These are phyloP conservation scores for Cryphonectria japonica DNA, from an alignment of 2,329 filamentous ascomycete species.

Conservation along the genomic window DNA sequence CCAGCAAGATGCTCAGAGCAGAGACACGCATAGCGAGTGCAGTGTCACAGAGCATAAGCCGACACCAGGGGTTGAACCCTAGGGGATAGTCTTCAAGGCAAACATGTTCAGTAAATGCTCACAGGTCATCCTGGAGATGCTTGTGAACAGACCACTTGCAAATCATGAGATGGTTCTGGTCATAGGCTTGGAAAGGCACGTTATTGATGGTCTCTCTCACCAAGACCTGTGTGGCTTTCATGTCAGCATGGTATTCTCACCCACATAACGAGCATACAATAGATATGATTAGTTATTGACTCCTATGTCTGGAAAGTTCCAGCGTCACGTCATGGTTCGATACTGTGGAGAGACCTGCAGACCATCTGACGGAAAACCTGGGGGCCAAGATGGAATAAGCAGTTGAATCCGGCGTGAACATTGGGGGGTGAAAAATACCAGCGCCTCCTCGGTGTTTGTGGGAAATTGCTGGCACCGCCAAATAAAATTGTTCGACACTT, in stretches of 20 bases:
- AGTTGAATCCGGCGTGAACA: neutral
- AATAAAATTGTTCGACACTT: neutral
- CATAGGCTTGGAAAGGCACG: neutral
- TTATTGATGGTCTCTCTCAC: neutral
- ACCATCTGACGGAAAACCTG: neutral
- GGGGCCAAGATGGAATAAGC: neutral
- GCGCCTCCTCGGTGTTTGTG: too few species aligned
- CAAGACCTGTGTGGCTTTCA: neutral
- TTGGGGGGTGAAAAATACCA: too few species aligned
- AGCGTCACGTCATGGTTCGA: too few species aligned
- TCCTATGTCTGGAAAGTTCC: too few species aligned
- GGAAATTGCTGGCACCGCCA: neutral
- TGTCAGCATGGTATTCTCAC: neutral
- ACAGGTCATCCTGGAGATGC: neutral
- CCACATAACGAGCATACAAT: neutral
- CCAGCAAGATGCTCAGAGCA: neutral
- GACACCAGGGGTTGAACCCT: neutral
- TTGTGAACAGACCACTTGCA: too few species aligned
- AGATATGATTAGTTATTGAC: neutral
- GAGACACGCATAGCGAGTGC: neutral
- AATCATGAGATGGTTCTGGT: neutral
- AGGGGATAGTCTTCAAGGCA: neutral
- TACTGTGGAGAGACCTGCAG: neutral
- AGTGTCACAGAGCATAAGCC: neutral
- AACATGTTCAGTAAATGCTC: too few species aligned